These are phyloP conservation scores for Carpinus fangiana DNA, from an alignment of 306 rosid genomes.

Conservation along the genomic window DNA sequence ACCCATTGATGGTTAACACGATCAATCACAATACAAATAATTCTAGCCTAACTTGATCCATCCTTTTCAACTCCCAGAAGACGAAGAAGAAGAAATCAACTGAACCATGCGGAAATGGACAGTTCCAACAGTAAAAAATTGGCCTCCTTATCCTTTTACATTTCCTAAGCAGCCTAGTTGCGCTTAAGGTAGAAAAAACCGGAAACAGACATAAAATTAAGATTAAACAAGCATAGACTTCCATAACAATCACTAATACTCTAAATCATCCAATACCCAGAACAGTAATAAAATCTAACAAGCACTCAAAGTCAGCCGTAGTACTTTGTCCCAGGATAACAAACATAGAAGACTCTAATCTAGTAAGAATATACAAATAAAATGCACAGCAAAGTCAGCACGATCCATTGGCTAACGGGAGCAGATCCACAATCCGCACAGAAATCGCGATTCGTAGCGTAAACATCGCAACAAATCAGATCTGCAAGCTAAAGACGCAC, in stretches of 20 bases:
- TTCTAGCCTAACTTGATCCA: neutral
- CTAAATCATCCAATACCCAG: neutral
- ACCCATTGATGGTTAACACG: neutral
- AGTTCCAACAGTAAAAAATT: neutral
- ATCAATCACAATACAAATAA: neutral
- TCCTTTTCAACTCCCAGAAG: neutral
- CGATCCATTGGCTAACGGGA: neutral
- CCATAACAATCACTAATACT: neutral
- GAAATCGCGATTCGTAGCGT: neutral
- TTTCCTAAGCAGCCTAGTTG: neutral
- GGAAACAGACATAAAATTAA: neutral
- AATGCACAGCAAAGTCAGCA: neutral
- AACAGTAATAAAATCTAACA: neutral
- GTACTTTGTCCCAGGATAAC: neutral
- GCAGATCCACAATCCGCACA: neutral
- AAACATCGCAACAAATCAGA: slow-evolving; percentile 13
- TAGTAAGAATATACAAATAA: neutral
- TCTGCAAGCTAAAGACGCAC: slow-evolving; percentile 7
- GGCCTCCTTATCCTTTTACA: neutral
- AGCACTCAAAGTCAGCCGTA: neutral
- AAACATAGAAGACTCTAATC: neutral
- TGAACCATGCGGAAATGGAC: neutral
- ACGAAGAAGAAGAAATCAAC: neutral
- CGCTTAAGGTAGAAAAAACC: neutral
- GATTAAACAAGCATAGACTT: neutral